Evolutionary conservation across 1,284 basidiomycete genomes (phyloP), one percentile per base, ranked within the genome.

Genomic region (Sporisorium reilianum): DNA sequence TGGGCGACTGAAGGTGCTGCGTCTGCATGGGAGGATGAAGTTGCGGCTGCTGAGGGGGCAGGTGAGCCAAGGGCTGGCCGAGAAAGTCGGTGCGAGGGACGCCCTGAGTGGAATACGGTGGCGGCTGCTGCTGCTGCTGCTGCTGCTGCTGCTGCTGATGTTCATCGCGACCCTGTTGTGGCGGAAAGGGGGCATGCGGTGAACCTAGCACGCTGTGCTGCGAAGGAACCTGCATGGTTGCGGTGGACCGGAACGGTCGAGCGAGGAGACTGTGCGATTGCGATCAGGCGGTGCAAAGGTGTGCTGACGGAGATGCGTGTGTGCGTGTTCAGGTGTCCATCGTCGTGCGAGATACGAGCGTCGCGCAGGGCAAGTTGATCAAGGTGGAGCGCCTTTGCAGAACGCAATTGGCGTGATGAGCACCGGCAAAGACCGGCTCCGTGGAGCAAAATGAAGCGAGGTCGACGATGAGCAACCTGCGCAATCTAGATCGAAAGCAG

Each of bases 211-310:
- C 41, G 58, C 28, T 55, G 58, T 61, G 55, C 25, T 55, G 61
- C n/a, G 61, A 38, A 40, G 62, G 51, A 57, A 7, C 54, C 67
- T 70, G 62, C 67, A 71, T 71, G 26, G 16, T 64, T 25, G 56
- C 56, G 38, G 30, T 9, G 46, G 51, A 52, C 44, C 44, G 20
- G 18, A 16, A 1, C 34, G 45, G 40, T 32, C 58, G 20, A 30
- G 14, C n/a, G 7, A n/a, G 26, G 3, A 14, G n/a, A 18, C 5
- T 20, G 12, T n/a, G 20, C 25, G 34, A 44, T 36, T 41, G 16
- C 32, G 16, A 16, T 14, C n/a, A 32, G 28, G 32, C 48, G 3
- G 30, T 34, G 30, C 28, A 23, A 26, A 41, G 16, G 6, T 41
- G n/a, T 45, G 42, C 12, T 26, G 30, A 11, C 11, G 22, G 28